Conservation (phyloP, 306 rosid species). For the Rosa chinensis region DNA sequence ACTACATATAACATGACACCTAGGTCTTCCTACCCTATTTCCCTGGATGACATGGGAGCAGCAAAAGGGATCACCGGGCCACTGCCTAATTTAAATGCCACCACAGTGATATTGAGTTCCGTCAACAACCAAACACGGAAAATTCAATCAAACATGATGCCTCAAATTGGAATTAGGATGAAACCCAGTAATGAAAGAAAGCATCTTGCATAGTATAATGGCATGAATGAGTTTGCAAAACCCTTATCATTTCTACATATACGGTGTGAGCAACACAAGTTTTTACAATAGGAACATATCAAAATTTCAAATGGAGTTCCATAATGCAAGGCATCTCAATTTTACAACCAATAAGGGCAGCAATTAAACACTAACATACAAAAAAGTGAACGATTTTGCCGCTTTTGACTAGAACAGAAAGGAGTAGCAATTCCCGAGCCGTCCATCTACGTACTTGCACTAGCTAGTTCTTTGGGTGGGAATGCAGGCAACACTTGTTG, state of each 20-base stretch:
- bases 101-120: background rate
- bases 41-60: no score
- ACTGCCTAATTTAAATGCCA: no score
- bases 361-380: background rate
- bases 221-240: constrained; percentile 1
- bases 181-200: background rate
- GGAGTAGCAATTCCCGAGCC: background rate
- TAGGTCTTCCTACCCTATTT: no score
- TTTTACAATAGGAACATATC: background rate
- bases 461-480: constrained; percentile 45
- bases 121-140: background rate
- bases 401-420: background rate
- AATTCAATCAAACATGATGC: background rate
- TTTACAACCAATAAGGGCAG: background rate
- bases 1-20: no score
- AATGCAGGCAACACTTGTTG: constrained; percentile 41
- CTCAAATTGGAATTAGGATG: background rate
- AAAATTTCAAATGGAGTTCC: constrained; percentile 16
- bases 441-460: constrained; percentile 37
- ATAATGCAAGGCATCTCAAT: constrained; percentile 7
- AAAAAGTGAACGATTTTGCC: background rate
- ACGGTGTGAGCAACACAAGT: background rate
- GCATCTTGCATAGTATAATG: background rate
- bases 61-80: no score
- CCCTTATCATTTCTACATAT: background rate